A percentile compares a stretch with the other conserved stretches of the same genome.
These are phyloP conservation scores for Orbilia javanica DNA, from an alignment of 2,329 filamentous ascomycete genomes.

Conservation along the genomic window DNA sequence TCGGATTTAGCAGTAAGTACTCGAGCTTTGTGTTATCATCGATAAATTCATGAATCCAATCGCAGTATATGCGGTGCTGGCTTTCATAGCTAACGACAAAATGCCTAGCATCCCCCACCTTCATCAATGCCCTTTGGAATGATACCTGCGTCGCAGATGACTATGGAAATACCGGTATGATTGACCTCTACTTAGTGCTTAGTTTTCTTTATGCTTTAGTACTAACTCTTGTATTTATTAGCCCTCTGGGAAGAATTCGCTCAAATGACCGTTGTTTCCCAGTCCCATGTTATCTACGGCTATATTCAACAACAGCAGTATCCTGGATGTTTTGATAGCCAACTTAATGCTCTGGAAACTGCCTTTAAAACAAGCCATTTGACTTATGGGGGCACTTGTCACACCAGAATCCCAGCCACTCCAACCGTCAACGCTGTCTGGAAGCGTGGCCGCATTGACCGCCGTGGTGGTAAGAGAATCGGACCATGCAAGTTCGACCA, in stretches of 20 bases:
- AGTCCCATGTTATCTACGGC: slow-evolving; percentile 37
- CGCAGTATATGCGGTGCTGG: no score
- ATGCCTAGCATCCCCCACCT: slow-evolving; percentile 18
- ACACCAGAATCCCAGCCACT: slow-evolving; percentile 24
- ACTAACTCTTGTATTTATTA: neutral
- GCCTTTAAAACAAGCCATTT: slow-evolving; percentile 40
- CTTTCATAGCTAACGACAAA: neutral
- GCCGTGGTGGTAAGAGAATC: slow-evolving; percentile 27
- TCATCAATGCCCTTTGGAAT: slow-evolving; percentile 32
- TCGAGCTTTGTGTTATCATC: neutral
- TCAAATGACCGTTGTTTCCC: slow-evolving; percentile 45
- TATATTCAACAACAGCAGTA: slow-evolving; percentile 28
- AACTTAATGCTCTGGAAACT: slow-evolving; percentile 38
- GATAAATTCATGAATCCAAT: no score
- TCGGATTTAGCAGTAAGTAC: slow-evolving; percentile 42
- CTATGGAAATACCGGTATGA: slow-evolving; percentile 46
- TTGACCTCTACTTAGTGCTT: no score
- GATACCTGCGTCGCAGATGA: slow-evolving; percentile 44
- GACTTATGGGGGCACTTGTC: slow-evolving; percentile 39
- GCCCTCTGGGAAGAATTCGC: slow-evolving; percentile 48
- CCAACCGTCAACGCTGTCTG: slow-evolving; percentile 33
- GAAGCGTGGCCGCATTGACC: slow-evolving; percentile 34
- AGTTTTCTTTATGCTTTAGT: neutral
- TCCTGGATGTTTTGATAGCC: slow-evolving; percentile 33
- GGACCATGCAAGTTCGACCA: slow-evolving; percentile 47